A percentile compares a stretch with the other conserved stretches of the same genome.
Conservation (phyloP, 345 rosid species). For the Lagerstroemia speciosa region DNA sequence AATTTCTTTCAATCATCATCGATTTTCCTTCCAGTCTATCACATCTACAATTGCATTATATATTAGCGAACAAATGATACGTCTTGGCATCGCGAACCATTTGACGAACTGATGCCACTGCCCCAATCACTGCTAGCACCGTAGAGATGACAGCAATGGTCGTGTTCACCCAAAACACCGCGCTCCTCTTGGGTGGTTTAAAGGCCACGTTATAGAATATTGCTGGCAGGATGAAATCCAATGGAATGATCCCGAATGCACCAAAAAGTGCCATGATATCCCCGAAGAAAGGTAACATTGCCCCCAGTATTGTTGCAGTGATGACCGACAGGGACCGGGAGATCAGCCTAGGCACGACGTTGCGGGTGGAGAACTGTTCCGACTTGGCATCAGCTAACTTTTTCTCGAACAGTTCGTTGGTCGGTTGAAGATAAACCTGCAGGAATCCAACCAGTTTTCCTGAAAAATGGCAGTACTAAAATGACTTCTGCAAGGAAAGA, state of each 20-base stretch:
- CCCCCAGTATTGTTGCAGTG: slow-evolving; percentile 19
- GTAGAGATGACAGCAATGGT: slow-evolving; percentile 21
- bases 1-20: too few species aligned
- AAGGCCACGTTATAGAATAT: slow-evolving; percentile 30
- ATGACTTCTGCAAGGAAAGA: not conserved
- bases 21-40: too few species aligned
- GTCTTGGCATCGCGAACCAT: slow-evolving; percentile 34
- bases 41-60: slow-evolving; percentile 10
- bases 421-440: slow-evolving; percentile 26
- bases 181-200: slow-evolving; percentile 28
- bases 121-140: slow-evolving; percentile 20
- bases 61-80: slow-evolving; percentile 29
- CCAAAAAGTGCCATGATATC: slow-evolving; percentile 37
- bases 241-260: slow-evolving; percentile 37
- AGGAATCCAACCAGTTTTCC: not conserved
- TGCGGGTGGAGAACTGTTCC: slow-evolving; percentile 30
- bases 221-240: slow-evolving; percentile 38
- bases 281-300: slow-evolving; percentile 47
- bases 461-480: not conserved
- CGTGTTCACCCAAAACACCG: slow-evolving; percentile 28
- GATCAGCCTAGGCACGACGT: slow-evolving; percentile 25
- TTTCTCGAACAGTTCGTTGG: slow-evolving; percentile 31
- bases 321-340: slow-evolving; percentile 24
- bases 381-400: slow-evolving; percentile 24
- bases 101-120: slow-evolving; percentile 33